Evolutionary conservation across 1,284 basidiomycete genomes (phyloP), one percentile per base, ranked within the genome.

Genomic region (Leccinum fallax): DNA sequence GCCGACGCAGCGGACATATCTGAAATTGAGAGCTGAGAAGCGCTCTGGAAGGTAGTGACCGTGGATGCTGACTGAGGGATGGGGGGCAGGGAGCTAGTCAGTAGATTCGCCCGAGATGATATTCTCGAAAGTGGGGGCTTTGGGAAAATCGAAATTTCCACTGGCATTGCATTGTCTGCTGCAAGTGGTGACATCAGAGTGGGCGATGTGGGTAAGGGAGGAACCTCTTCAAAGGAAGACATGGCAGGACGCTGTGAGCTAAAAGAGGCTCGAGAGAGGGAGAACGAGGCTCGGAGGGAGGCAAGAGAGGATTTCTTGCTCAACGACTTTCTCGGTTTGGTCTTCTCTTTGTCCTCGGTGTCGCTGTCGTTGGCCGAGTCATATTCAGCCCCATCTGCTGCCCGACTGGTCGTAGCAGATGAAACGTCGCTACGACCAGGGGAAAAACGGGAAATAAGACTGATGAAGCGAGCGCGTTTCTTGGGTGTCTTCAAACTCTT

Each of bases 391-490:
- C 66, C 71, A 5, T 58, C 61, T 6, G 36, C 46, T 0, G 60
- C 38, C 6, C 40, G 64, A 5, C 38, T 49, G 5, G 58, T 61
- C 4, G 62, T 55, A 0, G 57, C 28, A 2, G 69, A 57, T 10
- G 65, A 49, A 2, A 55, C 7, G 5, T 74, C 72, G 5, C 24
- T 30, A 16, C 73, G 74, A 26, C 73, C 65, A 0, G 72, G 74
- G 1, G 74, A 75, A 10, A 73, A 26, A 4, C 71, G 72, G 0
- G 74, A 74, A 6, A 73, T 73, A 54, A 73, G 70, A 55, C 67
- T 74, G 34, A 76, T 72, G 55, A 73, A 74, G n/a, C 74, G 72
- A 0, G 73, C 21, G 10, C 72, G 72, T 51, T 76, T 76, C 49
- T 64, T 71, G 6, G 73, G 72, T 0, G 67, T 63, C 54, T 75